Evolutionary conservation across 352 stramenopile species (phyloP).

Genomic region (Pythium monospermum): DNA sequence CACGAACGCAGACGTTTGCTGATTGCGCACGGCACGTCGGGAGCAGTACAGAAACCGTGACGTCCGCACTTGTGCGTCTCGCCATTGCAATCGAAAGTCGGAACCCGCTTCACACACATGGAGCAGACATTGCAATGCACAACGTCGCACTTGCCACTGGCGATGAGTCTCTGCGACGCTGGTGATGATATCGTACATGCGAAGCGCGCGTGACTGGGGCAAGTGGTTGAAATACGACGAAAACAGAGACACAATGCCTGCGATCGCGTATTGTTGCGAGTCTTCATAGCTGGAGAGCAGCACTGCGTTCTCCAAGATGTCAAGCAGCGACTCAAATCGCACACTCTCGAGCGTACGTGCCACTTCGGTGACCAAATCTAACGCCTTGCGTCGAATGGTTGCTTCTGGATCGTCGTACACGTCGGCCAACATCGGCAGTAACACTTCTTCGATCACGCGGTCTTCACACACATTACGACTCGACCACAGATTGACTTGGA

Average conservation of each 20-base stretch:
- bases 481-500: constrained; percentile 65
- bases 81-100: constrained; percentile 66
- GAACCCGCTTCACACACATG: constrained; percentile 62
- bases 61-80: constrained; percentile 49
- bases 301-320: constrained; percentile 71
- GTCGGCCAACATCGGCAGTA: constrained; percentile 58
- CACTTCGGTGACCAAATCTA: constrained; percentile 68
- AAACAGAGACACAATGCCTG: constrained; percentile 68
- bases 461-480: constrained; percentile 83
- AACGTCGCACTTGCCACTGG: constrained; percentile 46
- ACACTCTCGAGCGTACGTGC: constrained; percentile 70
- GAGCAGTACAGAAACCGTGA: constrained; percentile 73
- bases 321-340: constrained; percentile 75
- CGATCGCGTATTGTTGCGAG: constrained; percentile 51
- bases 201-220: constrained; percentile 51
- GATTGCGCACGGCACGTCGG: constrained; percentile 28
- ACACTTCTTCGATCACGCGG: constrained; percentile 79
- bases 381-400: constrained; percentile 44
- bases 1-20: constrained; percentile 43
- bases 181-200: constrained; percentile 80
- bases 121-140: constrained; percentile 63
- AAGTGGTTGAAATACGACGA: constrained; percentile 77
- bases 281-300: constrained; percentile 60
- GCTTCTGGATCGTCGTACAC: constrained; percentile 69
- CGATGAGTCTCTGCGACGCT: constrained; percentile 62